Evolutionary conservation across 2,329 filamentous ascomycete species (phyloP), one percentile per base, ranked within the genome.

Genomic region (Pyricularia sp.): DNA sequence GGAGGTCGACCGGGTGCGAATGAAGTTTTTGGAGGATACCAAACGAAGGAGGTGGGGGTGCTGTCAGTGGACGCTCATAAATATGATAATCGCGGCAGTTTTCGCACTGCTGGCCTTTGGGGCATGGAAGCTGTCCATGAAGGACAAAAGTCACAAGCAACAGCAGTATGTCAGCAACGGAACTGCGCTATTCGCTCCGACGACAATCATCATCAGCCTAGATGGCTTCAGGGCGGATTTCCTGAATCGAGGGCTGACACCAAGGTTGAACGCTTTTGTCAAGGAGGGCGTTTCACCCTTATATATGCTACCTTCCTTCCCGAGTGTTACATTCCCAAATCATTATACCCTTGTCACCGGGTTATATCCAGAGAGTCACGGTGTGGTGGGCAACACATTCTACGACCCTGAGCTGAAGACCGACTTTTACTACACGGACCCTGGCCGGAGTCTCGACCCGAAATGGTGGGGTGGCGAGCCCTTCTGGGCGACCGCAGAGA

Each of bases 141-240:
- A 76, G 9, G 44, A 49, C 57, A 73, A 70, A 16, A 69, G 68
- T 1, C 67, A 68, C 22, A 65, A 67, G 16, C 70, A 73, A 59
- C 73, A 75, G 61, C 68, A 74, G 31, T 69, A 83, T 26, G 71
- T 83, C 66, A 88, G 82, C 78, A 99, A 99, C 74, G 94, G 94
- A 64, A 96, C 92, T 0, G 89, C 92, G 1, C 78, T 91, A 4
- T 99, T 97, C 73, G 88, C 87, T 10, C 92, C 93, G 0, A 99
- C 94, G 0, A 97, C 94, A 1, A 89, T 99, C 66, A 81, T 97
- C 64, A 90, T 99, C 72, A 97, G 93, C 60, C 82, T 99, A 22
- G 94, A 99, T 75, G 94, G 94, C 3, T 97, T 99, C 78, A 88
- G 94, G 19, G 93, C 94, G 24, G 94, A 97, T 73, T 97, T 97